Percentiles rank a stretch among this genome's conserved stretches.
These are phyloP conservation scores for Arthrobotrys conoides DNA, from an alignment of 2,329 filamentous ascomycete genomes.

Conservation along the genomic window DNA sequence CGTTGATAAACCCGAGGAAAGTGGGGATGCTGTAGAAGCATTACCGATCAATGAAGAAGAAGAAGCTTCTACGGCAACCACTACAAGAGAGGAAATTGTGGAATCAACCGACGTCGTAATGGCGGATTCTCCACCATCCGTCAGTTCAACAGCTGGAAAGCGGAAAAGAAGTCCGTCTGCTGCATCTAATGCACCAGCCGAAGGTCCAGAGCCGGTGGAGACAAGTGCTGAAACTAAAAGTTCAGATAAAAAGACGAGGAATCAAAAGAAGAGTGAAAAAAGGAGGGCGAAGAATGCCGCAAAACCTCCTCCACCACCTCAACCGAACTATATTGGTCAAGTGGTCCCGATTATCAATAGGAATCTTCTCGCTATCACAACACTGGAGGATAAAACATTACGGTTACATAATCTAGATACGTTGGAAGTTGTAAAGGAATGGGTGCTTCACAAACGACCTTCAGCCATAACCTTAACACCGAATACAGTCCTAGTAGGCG, in stretches of 20 bases:
- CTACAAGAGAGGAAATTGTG: neutral
- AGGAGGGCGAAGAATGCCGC: constrained; percentile 20
- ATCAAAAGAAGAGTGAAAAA: constrained; percentile 24
- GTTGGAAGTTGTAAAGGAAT: constrained; percentile 78
- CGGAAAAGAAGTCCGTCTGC: constrained; percentile 56
- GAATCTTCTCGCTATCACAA: constrained; percentile 81
- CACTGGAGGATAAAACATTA: constrained; percentile 91
- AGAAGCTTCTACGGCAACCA: neutral
- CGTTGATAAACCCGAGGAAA: constrained; percentile 10
- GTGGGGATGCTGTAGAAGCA: constrained; percentile 17
- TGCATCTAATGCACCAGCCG: constrained; percentile 13
- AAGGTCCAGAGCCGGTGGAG: neutral
- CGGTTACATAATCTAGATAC: constrained; percentile 81
- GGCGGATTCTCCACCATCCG: constrained; percentile 37
- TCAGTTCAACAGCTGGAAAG: constrained; percentile 30
- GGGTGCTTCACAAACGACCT: constrained; percentile 87
- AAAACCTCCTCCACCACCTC: constrained; percentile 24
- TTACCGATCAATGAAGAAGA: constrained; percentile 5
- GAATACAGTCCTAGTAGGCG: constrained; percentile 82
- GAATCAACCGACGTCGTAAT: constrained; percentile 37
- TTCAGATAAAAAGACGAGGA: constrained; percentile 11
- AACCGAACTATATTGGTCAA: constrained; percentile 65
- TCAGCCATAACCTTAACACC: constrained; percentile 81
- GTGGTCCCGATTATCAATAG: constrained; percentile 71
- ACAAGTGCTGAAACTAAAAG: neutral